These are phyloP conservation scores for Lentinula detonsa DNA, from an alignment of 768 basidiomycete genomes.

Conservation along the genomic window DNA sequence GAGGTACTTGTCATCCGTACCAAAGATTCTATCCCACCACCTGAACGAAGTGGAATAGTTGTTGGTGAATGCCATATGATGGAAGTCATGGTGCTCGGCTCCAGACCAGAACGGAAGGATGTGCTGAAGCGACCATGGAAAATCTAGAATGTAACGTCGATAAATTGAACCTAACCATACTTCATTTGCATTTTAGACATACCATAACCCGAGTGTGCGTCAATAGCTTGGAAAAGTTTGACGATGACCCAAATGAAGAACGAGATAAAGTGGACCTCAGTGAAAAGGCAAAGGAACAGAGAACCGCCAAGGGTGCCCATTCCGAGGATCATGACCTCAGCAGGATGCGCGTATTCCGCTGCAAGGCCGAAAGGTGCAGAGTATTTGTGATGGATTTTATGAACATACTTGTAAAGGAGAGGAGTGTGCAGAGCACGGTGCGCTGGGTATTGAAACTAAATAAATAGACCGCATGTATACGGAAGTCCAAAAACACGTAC, in stretches of 20 bases:
- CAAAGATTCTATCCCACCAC: constrained; percentile 86
- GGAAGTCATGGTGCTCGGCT: constrained; percentile 97
- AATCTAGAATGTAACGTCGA: constrained; percentile 44
- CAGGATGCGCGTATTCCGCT: constrained; percentile 96
- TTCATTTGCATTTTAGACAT: constrained; percentile 15
- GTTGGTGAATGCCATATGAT: constrained; percentile 94
- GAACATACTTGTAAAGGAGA: constrained; percentile 83
- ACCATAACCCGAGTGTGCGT: constrained; percentile 97
- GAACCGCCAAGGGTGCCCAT: constrained; percentile 88
- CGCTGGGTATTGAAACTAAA: constrained; percentile 35
- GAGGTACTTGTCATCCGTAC: constrained; percentile 87
- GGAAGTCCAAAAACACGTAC: constrained; percentile 22
- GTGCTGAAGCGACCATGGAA: constrained; percentile 95
- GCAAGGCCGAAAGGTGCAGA: constrained; percentile 96
- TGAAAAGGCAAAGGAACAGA: constrained; percentile 77
- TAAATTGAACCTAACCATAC: background rate
- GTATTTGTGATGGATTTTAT: constrained; percentile 97
- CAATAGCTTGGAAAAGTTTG: constrained; percentile 94
- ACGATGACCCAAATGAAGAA: constrained; percentile 93
- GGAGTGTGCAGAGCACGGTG: constrained; percentile 88
- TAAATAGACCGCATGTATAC: background rate
- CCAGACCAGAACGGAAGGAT: constrained; percentile 95
- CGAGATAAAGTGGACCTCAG: constrained; percentile 80
- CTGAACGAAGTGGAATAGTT: constrained; percentile 94
- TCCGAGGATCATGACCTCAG: constrained; percentile 93